Percentiles rank a stretch among this genome's conserved stretches.
phyloP scores from a whole-genome alignment of 345 rosid genomes.

The Gynandropsis gynandra region DNA sequence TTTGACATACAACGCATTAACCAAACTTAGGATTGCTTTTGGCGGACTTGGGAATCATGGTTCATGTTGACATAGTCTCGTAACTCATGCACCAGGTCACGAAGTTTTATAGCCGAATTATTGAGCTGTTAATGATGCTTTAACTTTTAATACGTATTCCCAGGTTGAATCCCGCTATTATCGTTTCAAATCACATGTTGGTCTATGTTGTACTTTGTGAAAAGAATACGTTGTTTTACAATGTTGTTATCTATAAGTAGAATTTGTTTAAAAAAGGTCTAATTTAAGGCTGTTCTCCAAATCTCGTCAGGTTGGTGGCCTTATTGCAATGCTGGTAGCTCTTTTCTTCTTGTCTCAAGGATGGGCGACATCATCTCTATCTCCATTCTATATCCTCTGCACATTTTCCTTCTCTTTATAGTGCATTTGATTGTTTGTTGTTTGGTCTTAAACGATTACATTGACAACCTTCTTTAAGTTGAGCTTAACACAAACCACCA shows the following conservation, averaged over 20 bases:
- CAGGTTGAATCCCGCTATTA: too few species aligned
- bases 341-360: constrained; percentile 90
- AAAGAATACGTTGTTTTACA: background rate
- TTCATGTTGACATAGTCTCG: too few species aligned
- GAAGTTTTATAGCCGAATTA: too few species aligned
- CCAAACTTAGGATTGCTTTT: too few species aligned
- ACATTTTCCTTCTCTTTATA: background rate
- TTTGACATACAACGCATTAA: too few species aligned
- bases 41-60: too few species aligned
- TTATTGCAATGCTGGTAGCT: constrained; percentile 76
- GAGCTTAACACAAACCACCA: constrained; percentile 58
- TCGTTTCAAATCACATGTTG: background rate
- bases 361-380: constrained; percentile 79
- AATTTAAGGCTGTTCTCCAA: background rate
- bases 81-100: too few species aligned
- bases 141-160: too few species aligned
- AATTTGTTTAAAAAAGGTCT: background rate
- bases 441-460: constrained; percentile 3
- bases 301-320: constrained; percentile 73
- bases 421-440: constrained; percentile 6
- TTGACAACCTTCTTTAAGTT: constrained; percentile 21
- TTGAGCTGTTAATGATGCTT: too few species aligned
- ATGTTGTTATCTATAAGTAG: too few species aligned
- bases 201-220: background rate
- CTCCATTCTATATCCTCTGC: constrained; percentile 86